phyloP scores from a whole-genome alignment of 345 rosid genomes.

The Turritis glabra region DNA sequence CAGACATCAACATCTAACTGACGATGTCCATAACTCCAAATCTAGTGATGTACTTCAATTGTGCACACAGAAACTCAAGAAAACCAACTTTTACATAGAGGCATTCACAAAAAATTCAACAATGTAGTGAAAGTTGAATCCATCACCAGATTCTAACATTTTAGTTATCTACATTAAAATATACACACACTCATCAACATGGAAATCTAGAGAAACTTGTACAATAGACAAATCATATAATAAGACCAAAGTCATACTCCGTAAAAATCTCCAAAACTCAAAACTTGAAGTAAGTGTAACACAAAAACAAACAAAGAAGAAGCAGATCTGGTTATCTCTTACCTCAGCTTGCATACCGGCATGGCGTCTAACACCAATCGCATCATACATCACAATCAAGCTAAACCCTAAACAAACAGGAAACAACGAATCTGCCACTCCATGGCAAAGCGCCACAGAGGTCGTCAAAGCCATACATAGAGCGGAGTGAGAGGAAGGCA shows the following conservation, averaged over 20 bases:
- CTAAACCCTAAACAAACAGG: slow-evolving; percentile 96
- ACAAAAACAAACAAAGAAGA: background rate
- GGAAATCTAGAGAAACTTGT: background rate
- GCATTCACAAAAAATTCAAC: background rate
- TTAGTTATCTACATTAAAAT: background rate
- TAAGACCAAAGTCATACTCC: slow-evolving; percentile 15
- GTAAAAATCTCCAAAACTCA: background rate
- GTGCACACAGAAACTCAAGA: background rate
- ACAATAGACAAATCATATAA: background rate
- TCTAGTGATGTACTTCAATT: background rate
- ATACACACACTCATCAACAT: background rate
- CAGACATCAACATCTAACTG: background rate
- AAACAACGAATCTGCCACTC: slow-evolving; percentile 83
- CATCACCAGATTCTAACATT: slow-evolving; percentile 14
- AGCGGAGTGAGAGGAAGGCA: slow-evolving; percentile 97
- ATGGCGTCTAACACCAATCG: slow-evolving; percentile 92
- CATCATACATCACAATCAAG: slow-evolving; percentile 94
- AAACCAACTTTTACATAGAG: background rate
- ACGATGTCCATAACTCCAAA: background rate
- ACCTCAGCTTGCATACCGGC: slow-evolving; percentile 99
- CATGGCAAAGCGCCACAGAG: slow-evolving; percentile 87
- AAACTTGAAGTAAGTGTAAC: slow-evolving; percentile 1
- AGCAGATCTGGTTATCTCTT: background rate
- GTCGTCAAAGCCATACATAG: slow-evolving; percentile 90
- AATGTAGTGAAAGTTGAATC: background rate